phyloP scores from a whole-genome alignment of 257 asterid species.

The Solanum virginianum region DNA sequence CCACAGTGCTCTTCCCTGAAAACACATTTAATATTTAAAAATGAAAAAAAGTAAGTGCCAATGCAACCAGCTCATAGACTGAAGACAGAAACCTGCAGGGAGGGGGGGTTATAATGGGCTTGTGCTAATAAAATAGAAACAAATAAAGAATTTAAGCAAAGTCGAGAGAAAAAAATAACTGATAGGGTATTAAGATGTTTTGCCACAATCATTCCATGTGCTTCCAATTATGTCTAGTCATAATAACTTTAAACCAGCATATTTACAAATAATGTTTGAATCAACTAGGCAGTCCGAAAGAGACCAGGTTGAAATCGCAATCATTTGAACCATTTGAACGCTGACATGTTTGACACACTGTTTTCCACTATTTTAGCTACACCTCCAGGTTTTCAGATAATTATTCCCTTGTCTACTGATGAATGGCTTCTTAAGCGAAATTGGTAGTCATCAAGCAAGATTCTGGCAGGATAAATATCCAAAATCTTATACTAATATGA shows the following conservation, averaged over 20 bases:
- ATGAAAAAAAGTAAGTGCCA: background rate
- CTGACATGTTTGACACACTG: background rate
- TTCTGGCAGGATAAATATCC: background rate
- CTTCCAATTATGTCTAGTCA: background rate
- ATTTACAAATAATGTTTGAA: background rate
- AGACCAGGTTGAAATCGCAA: background rate
- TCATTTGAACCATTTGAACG: background rate
- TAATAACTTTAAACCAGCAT: background rate
- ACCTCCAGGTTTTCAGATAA: background rate
- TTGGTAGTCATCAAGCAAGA: background rate
- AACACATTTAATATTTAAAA: constrained; percentile 6
- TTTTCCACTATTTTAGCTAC: background rate
- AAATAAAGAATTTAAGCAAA: background rate
- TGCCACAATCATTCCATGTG: background rate
- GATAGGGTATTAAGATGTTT: background rate
- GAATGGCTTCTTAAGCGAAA: background rate
- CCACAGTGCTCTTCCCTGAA: constrained; percentile 94
- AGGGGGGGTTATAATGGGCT: background rate
- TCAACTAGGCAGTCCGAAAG: background rate
- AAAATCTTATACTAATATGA: background rate
- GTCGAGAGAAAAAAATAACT: background rate
- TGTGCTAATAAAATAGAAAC: background rate
- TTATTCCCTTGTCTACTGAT: background rate
- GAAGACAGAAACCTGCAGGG: background rate
- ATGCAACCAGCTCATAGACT: background rate